Conservation (phyloP, 257 asterid genomes). For the Cruciata laevipes region DNA sequence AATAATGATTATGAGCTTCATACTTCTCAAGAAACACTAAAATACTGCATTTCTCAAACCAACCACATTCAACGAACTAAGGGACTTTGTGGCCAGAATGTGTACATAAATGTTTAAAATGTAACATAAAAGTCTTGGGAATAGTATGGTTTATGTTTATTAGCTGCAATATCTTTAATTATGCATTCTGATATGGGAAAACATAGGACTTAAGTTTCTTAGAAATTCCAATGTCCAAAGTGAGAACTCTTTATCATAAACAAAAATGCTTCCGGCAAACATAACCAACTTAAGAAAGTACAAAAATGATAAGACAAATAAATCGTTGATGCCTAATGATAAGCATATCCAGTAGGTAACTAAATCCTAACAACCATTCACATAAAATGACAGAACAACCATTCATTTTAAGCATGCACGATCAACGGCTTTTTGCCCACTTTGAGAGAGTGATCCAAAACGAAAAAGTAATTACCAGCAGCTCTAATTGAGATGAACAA, state of each 20-base stretch:
- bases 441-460: not conserved
- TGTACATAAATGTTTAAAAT: not conserved
- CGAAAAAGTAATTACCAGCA: not conserved
- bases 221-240: not conserved
- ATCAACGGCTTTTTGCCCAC: not conserved
- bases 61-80: not conserved
- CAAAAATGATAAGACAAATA: not conserved
- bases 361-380: not conserved
- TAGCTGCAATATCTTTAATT: not conserved
- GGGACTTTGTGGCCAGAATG: not conserved
- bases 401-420: not conserved
- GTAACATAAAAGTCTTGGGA: not conserved
- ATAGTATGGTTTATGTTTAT: not conserved
- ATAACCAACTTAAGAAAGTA: not conserved
- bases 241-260: not conserved
- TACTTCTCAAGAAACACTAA: not conserved
- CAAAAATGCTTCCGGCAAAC: not conserved
- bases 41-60: not conserved
- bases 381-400: not conserved
- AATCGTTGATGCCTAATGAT: too few relatives aligned
- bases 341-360: not conserved
- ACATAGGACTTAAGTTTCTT: not conserved
- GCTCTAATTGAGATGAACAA: not conserved
- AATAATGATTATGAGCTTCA: conserved; percentile 5
- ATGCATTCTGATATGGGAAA: too few relatives aligned